phyloP scores from a whole-genome alignment of 495 filamentous ascomycete species.

The Penicillium paxilli region DNA sequence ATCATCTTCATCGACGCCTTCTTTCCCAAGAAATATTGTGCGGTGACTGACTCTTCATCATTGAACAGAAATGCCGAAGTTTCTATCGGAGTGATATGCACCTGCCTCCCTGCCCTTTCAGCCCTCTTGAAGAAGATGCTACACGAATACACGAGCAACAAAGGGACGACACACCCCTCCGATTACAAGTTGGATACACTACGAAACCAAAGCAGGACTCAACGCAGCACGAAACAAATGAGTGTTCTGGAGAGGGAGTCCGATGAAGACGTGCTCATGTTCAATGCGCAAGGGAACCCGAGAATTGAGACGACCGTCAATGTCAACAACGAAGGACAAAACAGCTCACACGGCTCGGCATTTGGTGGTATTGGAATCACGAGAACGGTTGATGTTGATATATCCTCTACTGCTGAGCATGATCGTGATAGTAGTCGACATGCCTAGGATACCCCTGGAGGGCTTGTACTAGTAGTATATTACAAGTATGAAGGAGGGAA shows the following conservation, averaged over 20 bases:
- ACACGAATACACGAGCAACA: conserved; percentile 24
- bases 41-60: not conserved
- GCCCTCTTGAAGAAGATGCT: conserved; percentile 22
- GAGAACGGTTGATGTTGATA: conserved; percentile 26
- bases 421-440: too few species aligned
- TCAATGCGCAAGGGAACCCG: conserved; percentile 23
- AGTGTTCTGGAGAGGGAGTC: conserved; percentile 14
- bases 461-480: too few species aligned
- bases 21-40: too few species aligned
- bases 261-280: conserved; percentile 28
- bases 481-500: too few species aligned
- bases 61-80: conserved; percentile 35
- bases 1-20: too few species aligned
- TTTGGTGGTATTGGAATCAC: conserved; percentile 20
- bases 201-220: conserved; percentile 7
- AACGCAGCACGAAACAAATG: conserved; percentile 14
- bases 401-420: conserved; percentile 14
- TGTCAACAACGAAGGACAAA: conserved; percentile 6
- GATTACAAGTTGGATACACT: conserved; percentile 21
- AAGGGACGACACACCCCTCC: conserved; percentile 7
- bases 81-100: conserved; percentile 40
- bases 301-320: conserved; percentile 24
- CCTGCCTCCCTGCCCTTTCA: conserved; percentile 39
- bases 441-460: too few species aligned
- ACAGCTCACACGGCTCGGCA: not conserved